phyloP scores from a whole-genome alignment of 2,329 filamentous ascomycete species.

The Botrytis fragariae region DNA sequence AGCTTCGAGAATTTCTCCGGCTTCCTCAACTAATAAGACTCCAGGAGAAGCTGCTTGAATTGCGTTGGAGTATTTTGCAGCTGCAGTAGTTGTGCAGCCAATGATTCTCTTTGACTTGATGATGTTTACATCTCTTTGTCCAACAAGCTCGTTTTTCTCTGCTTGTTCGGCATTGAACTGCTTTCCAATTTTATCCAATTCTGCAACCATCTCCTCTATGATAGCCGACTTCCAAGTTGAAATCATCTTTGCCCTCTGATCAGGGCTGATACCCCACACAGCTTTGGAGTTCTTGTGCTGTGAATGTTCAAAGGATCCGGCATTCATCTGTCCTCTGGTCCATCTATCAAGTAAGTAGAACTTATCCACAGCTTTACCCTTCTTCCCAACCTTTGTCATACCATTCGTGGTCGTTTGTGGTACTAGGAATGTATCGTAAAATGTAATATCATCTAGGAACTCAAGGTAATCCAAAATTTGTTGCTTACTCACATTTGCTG shows the following conservation, averaged over 20 bases:
- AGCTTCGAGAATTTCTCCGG: conserved; percentile 68
- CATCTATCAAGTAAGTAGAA: conserved; percentile 56
- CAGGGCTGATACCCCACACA: conserved; percentile 54
- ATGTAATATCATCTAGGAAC: conserved; percentile 52
- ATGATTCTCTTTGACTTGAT: conserved; percentile 60
- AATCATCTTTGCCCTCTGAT: conserved; percentile 41
- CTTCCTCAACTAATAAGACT: conserved; percentile 65
- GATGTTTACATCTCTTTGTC: conserved; percentile 43
- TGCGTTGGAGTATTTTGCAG: conserved; percentile 58
- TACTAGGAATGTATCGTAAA: conserved; percentile 55
- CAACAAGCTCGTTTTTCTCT: conserved; percentile 45
- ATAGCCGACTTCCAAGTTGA: conserved; percentile 47
- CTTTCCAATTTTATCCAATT: conserved; percentile 42
- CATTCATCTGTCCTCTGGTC: conserved; percentile 43
- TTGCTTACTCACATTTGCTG: conserved; percentile 25
- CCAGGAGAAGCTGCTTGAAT: conserved; percentile 56
- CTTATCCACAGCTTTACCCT: conserved; percentile 45
- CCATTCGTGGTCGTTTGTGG: conserved; percentile 45
- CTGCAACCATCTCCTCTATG: conserved; percentile 49
- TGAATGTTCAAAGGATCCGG: conserved; percentile 45
- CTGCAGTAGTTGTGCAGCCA: conserved; percentile 68
- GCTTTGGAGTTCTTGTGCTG: conserved; percentile 33
- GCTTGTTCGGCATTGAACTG: conserved; percentile 46
- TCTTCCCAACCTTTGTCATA: conserved; percentile 46
- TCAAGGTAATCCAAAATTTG: conserved; percentile 46